Evolutionary conservation across 768 basidiomycete species (phyloP).

Genomic region (Xerocomus brunneocitrinus): DNA sequence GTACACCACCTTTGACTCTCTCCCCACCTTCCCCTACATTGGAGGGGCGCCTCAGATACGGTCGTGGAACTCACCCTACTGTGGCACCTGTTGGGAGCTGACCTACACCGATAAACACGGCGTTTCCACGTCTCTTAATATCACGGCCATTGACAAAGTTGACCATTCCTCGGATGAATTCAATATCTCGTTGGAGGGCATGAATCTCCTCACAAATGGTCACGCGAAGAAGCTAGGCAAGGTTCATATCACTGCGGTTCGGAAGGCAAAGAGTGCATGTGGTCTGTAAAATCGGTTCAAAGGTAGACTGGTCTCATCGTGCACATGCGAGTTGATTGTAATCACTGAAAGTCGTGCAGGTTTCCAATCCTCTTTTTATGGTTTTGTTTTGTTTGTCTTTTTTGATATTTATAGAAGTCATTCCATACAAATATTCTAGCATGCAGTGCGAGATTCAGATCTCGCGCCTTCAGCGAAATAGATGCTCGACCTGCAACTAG

Average conservation of each 20-base stretch:
- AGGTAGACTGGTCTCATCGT: neutral
- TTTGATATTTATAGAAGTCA: neutral
- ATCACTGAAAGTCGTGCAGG: neutral
- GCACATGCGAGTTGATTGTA: neutral
- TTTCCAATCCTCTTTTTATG: neutral
- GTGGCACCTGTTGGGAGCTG: conserved; percentile 59
- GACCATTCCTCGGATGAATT: conserved; percentile 26
- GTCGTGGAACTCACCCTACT: conserved; percentile 48
- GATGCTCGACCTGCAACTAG: neutral
- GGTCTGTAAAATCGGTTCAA: conserved; percentile 2
- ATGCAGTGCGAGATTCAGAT: neutral
- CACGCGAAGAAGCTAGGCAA: conserved; percentile 27
- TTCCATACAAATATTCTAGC: neutral
- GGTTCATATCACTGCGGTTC: conserved; percentile 18
- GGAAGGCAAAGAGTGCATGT: conserved; percentile 14
- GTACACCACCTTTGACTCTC: conserved; percentile 45
- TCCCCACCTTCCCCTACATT: conserved; percentile 58
- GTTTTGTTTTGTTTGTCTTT: neutral
- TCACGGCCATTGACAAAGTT: conserved; percentile 52
- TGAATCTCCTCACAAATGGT: conserved; percentile 33
- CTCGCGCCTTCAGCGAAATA: neutral
- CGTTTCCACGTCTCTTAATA: conserved; percentile 35
- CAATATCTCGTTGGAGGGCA: conserved; percentile 33
- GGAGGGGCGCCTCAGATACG: conserved; percentile 50
- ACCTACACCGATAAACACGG: conserved; percentile 37